Base-by-base conservation (phyloP, 768 basidiomycete genomes). In the Lactarius vividus region DNA sequence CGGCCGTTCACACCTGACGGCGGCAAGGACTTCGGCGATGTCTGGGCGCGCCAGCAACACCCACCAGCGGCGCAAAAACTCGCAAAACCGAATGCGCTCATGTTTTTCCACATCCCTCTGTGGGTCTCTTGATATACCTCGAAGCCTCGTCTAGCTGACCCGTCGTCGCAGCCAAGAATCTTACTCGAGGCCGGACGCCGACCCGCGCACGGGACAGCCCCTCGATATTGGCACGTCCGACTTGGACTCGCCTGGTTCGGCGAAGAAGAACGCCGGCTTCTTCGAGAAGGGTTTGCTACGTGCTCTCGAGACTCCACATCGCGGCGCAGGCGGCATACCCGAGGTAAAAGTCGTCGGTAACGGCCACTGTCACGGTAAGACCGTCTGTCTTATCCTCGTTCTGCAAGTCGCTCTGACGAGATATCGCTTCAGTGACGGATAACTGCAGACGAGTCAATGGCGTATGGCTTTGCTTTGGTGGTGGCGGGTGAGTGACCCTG, bases 41-140 rank as follows among this genome's bases (percentile, higher is more conserved):
- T 85, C 57, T 93, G 90, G 91, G 75, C 76, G 60, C 83, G 90
- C 26, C 84, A 89, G 69, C 89, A 89, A 75, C 72, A 88, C 57
- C 79, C 83, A 0, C 87, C 90, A 0, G 73, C 80, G 57, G 75
- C 76, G 28, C 76, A 78, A 71, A 81, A 80, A 62, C 80, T 95
- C 3, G 92, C 91, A 4, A 98, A 97, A 75, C 96, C 96, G 1
- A 98, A 98, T 72, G 96, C 94, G 0, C 75, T 98, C 70, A 92
- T 94, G 90, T 97, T 96, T 79, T 98, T 97, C 87, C 96, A 98
- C 71, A 98, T 99, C 56, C 96, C 96, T 59, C 73, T 98, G 89
- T 92, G 73, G 26, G 88, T 80, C 29, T 80, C 29, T 33, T 58
- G 11, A 49, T 49, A 23, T 49, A 20, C 26, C 56, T 29, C 35